Evolutionary conservation across 257 asterid species (phyloP).

Genomic region (Nicotiana otophora): DNA sequence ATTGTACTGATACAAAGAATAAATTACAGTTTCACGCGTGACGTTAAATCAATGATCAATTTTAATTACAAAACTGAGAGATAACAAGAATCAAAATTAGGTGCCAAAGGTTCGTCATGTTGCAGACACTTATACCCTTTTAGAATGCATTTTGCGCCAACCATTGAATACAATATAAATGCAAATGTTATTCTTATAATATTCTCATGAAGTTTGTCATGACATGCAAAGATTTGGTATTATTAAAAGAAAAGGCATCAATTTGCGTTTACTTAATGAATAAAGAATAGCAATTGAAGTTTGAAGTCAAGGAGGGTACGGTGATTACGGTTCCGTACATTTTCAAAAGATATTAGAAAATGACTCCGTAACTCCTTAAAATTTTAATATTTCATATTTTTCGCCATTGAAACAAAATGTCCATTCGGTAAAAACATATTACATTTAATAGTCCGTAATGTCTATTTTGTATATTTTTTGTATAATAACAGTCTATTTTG

Average conservation of each 20-base stretch:
- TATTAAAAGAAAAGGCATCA: background rate
- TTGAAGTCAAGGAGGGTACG: background rate
- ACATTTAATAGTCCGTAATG: too few relatives aligned
- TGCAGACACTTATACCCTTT: background rate
- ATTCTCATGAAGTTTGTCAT: background rate
- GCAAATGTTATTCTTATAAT: background rate
- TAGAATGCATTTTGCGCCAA: background rate
- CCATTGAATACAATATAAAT: background rate
- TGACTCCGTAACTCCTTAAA: too few relatives aligned
- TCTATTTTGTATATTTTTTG: too few relatives aligned
- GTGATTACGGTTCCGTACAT: constrained; percentile 11
- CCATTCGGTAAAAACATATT: too few relatives aligned
- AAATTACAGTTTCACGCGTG: too few relatives aligned
- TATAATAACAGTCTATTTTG: too few relatives aligned
- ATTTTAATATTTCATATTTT: too few relatives aligned
- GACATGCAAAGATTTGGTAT: too few relatives aligned
- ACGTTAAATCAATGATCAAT: too few relatives aligned
- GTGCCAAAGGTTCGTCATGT: background rate
- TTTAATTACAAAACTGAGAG: too few relatives aligned
- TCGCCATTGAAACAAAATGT: too few relatives aligned
- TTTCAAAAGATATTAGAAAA: background rate
- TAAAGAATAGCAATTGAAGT: background rate
- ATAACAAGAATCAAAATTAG: background rate
- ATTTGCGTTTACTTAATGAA: background rate
- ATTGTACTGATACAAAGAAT: too few relatives aligned